Percentiles rank a stretch among this genome's conserved stretches.
Evolutionary conservation across 2,329 filamentous ascomycete genomes (phyloP).

Genomic region (Massarina eburnea): DNA sequence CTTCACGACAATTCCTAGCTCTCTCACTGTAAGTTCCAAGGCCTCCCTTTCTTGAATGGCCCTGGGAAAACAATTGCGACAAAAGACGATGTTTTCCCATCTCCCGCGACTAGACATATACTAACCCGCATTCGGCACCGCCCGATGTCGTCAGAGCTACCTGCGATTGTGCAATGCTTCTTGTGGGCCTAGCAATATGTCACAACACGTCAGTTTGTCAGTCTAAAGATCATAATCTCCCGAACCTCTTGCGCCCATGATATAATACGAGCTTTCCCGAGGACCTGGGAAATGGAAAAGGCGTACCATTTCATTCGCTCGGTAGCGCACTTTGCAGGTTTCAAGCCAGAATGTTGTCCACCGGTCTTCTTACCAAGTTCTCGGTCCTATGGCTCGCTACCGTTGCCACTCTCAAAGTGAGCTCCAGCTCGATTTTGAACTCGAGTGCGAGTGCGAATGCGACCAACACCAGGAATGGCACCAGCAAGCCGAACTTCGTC

Average conservation of each 20-base stretch:
- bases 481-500: conserved; percentile 54
- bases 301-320: background rate
- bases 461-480: background rate
- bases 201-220: background rate
- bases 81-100: no score
- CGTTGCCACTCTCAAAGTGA: background rate
- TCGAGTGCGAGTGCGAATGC: background rate
- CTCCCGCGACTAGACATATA: background rate
- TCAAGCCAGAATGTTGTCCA: background rate
- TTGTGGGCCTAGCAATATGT: background rate
- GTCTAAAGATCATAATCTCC: background rate
- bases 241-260: background rate
- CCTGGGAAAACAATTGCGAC: no score
- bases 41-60: no score
- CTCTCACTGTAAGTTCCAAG: no score
- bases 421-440: background rate
- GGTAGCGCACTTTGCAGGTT: background rate
- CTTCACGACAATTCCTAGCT: no score
- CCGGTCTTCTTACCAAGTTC: background rate
- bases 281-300: background rate
- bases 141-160: background rate
- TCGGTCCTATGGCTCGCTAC: background rate
- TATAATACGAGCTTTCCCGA: no score
- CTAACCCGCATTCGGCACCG: background rate
- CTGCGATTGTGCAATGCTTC: background rate